Conservation (phyloP, 2,329 filamentous ascomycete genomes). For the Clonostachys sp. region DNA sequence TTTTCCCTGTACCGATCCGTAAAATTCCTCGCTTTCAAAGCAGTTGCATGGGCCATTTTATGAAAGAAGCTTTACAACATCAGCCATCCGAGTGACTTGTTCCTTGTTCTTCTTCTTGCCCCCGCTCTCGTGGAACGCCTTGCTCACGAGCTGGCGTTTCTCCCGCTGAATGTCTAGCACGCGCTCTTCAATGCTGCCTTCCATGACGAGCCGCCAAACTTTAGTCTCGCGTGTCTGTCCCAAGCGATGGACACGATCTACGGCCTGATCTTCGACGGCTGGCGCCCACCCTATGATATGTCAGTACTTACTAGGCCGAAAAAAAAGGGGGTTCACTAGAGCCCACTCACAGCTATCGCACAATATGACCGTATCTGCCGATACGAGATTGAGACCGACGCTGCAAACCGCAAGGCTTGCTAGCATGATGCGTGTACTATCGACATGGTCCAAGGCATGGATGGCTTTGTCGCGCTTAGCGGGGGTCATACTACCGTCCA, state of each 20-base stretch:
- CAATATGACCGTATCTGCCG: conserved; percentile 81
- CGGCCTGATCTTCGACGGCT: conserved; percentile 86
- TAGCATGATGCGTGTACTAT: conserved; percentile 69
- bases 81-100: conserved; percentile 43
- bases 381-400: conserved; percentile 81
- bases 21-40: too few species aligned
- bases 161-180: conserved; percentile 74
- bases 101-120: conserved; percentile 45
- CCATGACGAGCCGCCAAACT: conserved; percentile 78
- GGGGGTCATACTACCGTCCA: conserved; percentile 78
- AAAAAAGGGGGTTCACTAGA: background rate
- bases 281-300: conserved; percentile 69
- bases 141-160: conserved; percentile 72
- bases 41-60: conserved; percentile 7
- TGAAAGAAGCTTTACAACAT: conserved; percentile 43
- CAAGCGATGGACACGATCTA: conserved; percentile 82
- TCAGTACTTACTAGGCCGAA: background rate
- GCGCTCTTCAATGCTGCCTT: conserved; percentile 74
- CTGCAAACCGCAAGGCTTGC: conserved; percentile 79
- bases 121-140: conserved; percentile 72
- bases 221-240: conserved; percentile 77
- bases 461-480: conserved; percentile 69
- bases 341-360: conserved; percentile 62
- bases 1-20: too few species aligned
- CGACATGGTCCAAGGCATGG: conserved; percentile 60